Percentiles rank a stretch among this genome's conserved stretches.
Conservation (phyloP, 1,284 basidiomycete species). For the Cryptococcus amylolentus region DNA sequence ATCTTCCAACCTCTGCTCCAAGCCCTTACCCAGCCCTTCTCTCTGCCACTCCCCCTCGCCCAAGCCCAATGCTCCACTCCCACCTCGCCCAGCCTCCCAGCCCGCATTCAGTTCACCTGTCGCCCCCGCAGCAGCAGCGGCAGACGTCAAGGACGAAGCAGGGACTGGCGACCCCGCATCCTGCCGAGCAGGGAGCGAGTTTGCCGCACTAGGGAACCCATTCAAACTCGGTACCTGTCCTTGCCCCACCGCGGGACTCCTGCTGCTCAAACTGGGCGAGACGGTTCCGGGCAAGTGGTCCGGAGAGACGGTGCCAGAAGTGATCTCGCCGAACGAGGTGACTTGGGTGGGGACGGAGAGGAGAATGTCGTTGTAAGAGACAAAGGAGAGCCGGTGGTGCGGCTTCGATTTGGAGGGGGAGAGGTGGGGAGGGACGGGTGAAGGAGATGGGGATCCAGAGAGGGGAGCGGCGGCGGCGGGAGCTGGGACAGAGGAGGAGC, state of each 20-base stretch:
- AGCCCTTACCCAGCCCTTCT: slow-evolving; percentile 70
- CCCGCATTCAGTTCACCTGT: neutral
- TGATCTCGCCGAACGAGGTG: slow-evolving; percentile 67
- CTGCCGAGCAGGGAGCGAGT: no score
- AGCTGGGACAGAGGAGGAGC: neutral
- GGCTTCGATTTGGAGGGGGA: slow-evolving; percentile 43
- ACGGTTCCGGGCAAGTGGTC: slow-evolving; percentile 48
- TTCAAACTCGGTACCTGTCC: neutral
- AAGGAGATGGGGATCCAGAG: slow-evolving; percentile 19
- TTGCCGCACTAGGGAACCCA: neutral
- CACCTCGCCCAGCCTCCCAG: slow-evolving; percentile 5
- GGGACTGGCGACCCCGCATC: neutral
- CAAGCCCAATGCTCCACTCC: slow-evolving; percentile 14
- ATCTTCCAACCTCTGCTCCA: slow-evolving; percentile 71
- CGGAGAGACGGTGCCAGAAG: slow-evolving; percentile 52
- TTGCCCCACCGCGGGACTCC: slow-evolving; percentile 51
- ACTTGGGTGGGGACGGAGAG: slow-evolving; percentile 68
- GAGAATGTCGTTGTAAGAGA: slow-evolving; percentile 78
- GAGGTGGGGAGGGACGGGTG: slow-evolving; percentile 57
- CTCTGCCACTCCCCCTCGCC: slow-evolving; percentile 57
- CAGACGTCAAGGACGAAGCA: neutral
- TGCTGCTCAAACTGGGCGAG: slow-evolving; percentile 38
- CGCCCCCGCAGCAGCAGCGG: neutral
- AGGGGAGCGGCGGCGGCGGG: slow-evolving; percentile 1
- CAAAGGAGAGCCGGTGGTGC: slow-evolving; percentile 66